Conservation (phyloP, 1,139 yeast species). For the Pichia kudriavzevii region DNA sequence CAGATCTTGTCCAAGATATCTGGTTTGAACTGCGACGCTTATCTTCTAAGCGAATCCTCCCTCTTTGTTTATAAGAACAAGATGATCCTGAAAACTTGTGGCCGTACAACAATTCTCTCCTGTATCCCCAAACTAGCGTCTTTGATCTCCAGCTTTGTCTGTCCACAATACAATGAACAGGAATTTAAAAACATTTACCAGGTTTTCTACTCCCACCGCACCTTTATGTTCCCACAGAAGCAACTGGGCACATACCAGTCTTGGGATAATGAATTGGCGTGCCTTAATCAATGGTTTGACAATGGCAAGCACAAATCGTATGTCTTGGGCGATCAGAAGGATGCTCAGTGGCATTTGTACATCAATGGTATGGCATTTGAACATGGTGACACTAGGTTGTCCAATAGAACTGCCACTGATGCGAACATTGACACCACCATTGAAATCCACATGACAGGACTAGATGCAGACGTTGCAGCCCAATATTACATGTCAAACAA, state of each 20-base stretch:
- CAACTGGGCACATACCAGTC: constrained; percentile 76
- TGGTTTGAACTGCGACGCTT: constrained; percentile 66
- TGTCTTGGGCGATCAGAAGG: constrained; percentile 71
- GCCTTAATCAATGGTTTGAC: constrained; percentile 56
- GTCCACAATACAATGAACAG: constrained; percentile 24
- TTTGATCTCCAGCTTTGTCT: constrained; percentile 35
- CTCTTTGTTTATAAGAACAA: constrained; percentile 85
- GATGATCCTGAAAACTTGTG: constrained; percentile 86
- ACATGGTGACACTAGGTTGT: too few species aligned
- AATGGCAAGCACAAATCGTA: constrained; percentile 55
- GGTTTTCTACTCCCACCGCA: constrained; percentile 83
- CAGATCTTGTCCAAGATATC: constrained; percentile 78
- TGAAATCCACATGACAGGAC: constrained; percentile 87
- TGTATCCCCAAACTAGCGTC: constrained; percentile 64
- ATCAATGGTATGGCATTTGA: constrained; percentile 28
- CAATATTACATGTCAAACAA: constrained; percentile 43
- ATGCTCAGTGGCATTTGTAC: constrained; percentile 89
- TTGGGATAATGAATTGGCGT: constrained; percentile 76
- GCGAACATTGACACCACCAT: constrained; percentile 57
- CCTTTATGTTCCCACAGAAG: constrained; percentile 85
- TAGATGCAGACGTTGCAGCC: constrained; percentile 51
- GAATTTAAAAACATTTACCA: constrained; percentile 40
- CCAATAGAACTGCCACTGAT: too few species aligned
- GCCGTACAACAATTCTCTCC: constrained; percentile 84
- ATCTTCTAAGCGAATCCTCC: constrained; percentile 81